A percentile compares a stretch with the other conserved stretches of the same genome.
Conservation (phyloP, 371 early-diverging fungal species). For the Rhizopus delemar region DNA sequence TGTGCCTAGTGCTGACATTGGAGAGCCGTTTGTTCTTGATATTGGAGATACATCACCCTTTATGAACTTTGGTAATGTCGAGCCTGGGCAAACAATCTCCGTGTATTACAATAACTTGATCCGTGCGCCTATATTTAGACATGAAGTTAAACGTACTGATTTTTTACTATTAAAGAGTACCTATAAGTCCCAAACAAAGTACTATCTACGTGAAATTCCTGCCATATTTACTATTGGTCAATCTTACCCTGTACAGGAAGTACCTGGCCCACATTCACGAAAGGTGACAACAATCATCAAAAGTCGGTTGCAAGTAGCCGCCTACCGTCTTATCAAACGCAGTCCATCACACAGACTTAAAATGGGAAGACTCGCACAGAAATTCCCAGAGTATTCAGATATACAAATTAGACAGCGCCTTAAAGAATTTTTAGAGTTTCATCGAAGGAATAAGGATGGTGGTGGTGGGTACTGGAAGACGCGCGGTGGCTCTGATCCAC, state of each 20-base stretch:
- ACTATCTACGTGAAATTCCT: conserved; percentile 85
- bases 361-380: conserved; percentile 73
- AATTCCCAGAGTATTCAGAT: conserved; percentile 86
- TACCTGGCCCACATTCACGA: conserved; percentile 97
- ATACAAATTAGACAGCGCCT: conserved; percentile 83
- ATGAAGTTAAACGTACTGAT: conserved; percentile 75
- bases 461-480: conserved; percentile 92
- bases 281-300: conserved; percentile 93
- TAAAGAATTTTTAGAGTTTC: conserved; percentile 96
- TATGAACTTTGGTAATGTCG: conserved; percentile 94
- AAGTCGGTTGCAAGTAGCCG: conserved; percentile 89
- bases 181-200: conserved; percentile 73
- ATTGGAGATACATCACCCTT: conserved; percentile 97
- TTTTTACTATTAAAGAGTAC: conserved; percentile 83
- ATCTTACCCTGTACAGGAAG: conserved; percentile 94
- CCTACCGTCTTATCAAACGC: conserved; percentile 83
- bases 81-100: conserved; percentile 87
- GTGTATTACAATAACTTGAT: conserved; percentile 95
- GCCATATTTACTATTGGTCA: conserved; percentile 95
- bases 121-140: conserved; percentile 95
- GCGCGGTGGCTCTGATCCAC: conserved; percentile 75
- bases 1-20: conserved; percentile 80
- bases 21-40: conserved; percentile 89
- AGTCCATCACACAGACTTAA: conserved; percentile 77
- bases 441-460: conserved; percentile 81